These are phyloP conservation scores for Salix arbutifolia DNA, from an alignment of 345 rosid genomes.

Conservation along the genomic window DNA sequence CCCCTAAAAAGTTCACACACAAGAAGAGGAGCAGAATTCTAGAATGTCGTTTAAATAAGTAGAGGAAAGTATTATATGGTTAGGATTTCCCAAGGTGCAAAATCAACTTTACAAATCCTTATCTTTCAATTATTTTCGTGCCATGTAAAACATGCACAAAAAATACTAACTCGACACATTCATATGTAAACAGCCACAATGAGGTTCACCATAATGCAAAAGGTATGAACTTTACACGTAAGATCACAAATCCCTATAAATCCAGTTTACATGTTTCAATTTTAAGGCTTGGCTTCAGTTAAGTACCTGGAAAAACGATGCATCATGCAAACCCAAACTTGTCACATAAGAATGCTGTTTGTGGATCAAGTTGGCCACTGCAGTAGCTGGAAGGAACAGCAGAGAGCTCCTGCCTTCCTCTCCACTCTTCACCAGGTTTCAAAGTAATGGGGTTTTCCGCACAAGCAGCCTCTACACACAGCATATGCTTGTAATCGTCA, in stretches of 20 bases:
- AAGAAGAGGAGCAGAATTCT: neutral
- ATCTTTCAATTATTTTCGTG: neutral
- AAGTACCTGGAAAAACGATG: conserved; percentile 25
- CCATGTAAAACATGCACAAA: neutral
- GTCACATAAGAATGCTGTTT: neutral
- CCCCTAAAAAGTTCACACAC: neutral
- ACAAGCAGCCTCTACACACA: conserved; percentile 92
- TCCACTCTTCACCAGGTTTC: conserved; percentile 60
- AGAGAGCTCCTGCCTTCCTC: conserved; percentile 24
- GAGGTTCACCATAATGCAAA: neutral
- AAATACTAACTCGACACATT: neutral
- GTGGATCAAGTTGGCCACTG: conserved; percentile 28
- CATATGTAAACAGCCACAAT: neutral
- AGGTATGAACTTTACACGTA: neutral
- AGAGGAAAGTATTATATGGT: neutral
- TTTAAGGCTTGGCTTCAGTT: neutral
- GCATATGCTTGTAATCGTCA: conserved; percentile 45
- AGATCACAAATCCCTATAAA: neutral
- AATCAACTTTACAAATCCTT: neutral
- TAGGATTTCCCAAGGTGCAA: neutral
- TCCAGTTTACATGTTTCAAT: neutral
- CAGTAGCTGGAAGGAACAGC: conserved; percentile 26
- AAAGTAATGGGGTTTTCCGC: conserved; percentile 73
- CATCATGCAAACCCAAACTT: conserved; percentile 9
- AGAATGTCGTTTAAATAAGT: neutral